Percentiles rank a stretch among this genome's conserved stretches.
Conservation (phyloP, 768 basidiomycete genomes). For the Strobilomyces echinocephalus region DNA sequence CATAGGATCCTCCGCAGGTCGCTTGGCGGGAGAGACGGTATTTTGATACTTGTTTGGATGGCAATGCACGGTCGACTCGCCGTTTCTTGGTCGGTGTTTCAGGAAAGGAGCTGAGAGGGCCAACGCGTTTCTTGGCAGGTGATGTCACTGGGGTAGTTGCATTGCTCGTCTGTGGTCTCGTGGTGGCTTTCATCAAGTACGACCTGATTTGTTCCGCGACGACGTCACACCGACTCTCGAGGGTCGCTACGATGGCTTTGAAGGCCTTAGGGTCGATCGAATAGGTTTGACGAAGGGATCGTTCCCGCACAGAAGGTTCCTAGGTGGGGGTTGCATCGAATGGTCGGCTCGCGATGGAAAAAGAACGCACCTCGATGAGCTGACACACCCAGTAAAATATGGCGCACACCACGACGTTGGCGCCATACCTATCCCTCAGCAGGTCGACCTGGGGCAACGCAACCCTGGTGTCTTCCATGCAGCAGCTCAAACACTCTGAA, state of each 20-base stretch:
- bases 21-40: slow-evolving; percentile 10
- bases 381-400: slow-evolving; percentile 47
- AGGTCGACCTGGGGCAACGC: slow-evolving; percentile 11
- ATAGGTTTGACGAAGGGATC: slow-evolving; percentile 15
- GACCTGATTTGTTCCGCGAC: slow-evolving; percentile 28
- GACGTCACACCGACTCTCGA: slow-evolving; percentile 27
- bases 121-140: slow-evolving; percentile 32
- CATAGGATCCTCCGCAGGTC: background rate
- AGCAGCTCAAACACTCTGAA: too few species aligned
- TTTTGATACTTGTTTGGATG: slow-evolving; percentile 12
- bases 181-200: slow-evolving; percentile 11
- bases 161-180: slow-evolving; percentile 5
- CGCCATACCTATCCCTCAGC: slow-evolving; percentile 18
- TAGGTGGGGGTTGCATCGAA: background rate
- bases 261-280: slow-evolving; percentile 12
- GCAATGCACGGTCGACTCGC: slow-evolving; percentile 23
- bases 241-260: slow-evolving; percentile 14
- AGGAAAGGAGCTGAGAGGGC: slow-evolving; percentile 31
- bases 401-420: slow-evolving; percentile 29
- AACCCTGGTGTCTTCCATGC: slow-evolving; percentile 32
- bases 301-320: slow-evolving; percentile 22
- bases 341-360: background rate
- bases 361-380: slow-evolving; percentile 31
- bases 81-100: slow-evolving; percentile 42
- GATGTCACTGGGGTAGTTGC: slow-evolving; percentile 1